These are phyloP conservation scores for Biscogniauxia sp. DNA, from an alignment of 2,329 filamentous ascomycete species.

Conservation along the genomic window DNA sequence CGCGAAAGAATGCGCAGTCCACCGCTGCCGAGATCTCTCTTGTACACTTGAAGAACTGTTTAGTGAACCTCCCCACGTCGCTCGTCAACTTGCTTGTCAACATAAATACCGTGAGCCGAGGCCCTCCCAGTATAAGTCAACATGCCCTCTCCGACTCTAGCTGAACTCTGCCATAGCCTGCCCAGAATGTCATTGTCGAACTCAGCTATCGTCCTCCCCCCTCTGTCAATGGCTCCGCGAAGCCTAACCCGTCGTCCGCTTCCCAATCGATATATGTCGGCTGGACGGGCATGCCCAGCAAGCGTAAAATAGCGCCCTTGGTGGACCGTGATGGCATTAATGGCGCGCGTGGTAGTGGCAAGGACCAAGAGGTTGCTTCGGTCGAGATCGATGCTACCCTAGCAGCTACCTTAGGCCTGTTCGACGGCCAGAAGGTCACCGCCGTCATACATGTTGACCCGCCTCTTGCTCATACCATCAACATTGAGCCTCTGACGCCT, in stretches of 20 bases:
- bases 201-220: conserved; percentile 67
- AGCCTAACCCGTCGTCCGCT: conserved; percentile 42
- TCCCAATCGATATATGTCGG: conserved; percentile 80
- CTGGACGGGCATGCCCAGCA: conserved; percentile 98
- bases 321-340: conserved; percentile 72
- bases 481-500: conserved; percentile 92
- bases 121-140: conserved; percentile 6
- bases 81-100: conserved; percentile 83
- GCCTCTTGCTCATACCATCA: conserved; percentile 86
- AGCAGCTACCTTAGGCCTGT: conserved; percentile 71
- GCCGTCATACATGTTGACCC: conserved; percentile 80
- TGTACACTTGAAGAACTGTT: conserved; percentile 86
- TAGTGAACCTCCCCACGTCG: conserved; percentile 86
- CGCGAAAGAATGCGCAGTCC: conserved; percentile 55
- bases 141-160: not conserved
- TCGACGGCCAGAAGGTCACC: conserved; percentile 76
- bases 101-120: conserved; percentile 73
- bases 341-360: conserved; percentile 53
- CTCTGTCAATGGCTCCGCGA: conserved; percentile 39
- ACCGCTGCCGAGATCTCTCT: conserved; percentile 81
- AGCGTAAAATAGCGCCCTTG: conserved; percentile 71
- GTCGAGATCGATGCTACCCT: conserved; percentile 89
- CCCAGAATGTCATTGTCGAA: conserved; percentile 95
- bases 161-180: conserved; percentile 54
- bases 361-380: conserved; percentile 72